phyloP scores from a whole-genome alignment of 2,329 filamentous ascomycete genomes.

The Ophiostoma piceae region DNA sequence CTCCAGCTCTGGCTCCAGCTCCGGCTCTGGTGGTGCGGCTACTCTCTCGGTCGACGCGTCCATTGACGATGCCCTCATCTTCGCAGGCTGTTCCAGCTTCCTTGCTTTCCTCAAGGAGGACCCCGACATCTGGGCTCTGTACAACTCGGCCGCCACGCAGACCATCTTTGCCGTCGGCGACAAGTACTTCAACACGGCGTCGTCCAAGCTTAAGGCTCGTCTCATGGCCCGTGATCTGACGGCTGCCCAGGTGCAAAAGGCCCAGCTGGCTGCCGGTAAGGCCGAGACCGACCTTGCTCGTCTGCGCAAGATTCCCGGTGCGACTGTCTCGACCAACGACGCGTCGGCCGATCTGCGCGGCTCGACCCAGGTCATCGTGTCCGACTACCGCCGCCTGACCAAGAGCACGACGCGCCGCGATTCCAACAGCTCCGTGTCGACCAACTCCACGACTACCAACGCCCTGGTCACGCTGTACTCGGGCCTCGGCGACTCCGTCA shows the following conservation, averaged over 20 bases:
- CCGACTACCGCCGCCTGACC: slow-evolving; percentile 22
- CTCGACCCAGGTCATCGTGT: slow-evolving; percentile 25
- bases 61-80: slow-evolving; percentile 23
- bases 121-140: slow-evolving; percentile 21
- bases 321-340: slow-evolving; percentile 21
- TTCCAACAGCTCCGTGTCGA: slow-evolving; percentile 17
- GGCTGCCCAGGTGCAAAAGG: slow-evolving; percentile 23
- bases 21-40: background rate
- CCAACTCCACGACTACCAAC: slow-evolving; percentile 19
- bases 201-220: slow-evolving; percentile 8
- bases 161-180: slow-evolving; percentile 25
- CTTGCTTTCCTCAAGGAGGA: slow-evolving; percentile 24
- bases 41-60: slow-evolving; percentile 21
- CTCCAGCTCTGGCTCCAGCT: background rate
- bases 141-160: slow-evolving; percentile 21
- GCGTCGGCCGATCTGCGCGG: slow-evolving; percentile 16
- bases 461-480: slow-evolving; percentile 25
- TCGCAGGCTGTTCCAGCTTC: slow-evolving; percentile 23
- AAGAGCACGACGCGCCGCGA: slow-evolving; percentile 1
- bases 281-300: slow-evolving; percentile 20
- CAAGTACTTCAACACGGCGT: slow-evolving; percentile 22
- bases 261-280: slow-evolving; percentile 23
- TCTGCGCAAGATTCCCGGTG: slow-evolving; percentile 24
- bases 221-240: slow-evolving; percentile 19
- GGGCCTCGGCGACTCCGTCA: slow-evolving; percentile 23